A percentile compares a stretch with the other conserved stretches of the same genome.
phyloP scores from a whole-genome alignment of 1,139 yeast genomes.

The Ogataea hybrid region DNA sequence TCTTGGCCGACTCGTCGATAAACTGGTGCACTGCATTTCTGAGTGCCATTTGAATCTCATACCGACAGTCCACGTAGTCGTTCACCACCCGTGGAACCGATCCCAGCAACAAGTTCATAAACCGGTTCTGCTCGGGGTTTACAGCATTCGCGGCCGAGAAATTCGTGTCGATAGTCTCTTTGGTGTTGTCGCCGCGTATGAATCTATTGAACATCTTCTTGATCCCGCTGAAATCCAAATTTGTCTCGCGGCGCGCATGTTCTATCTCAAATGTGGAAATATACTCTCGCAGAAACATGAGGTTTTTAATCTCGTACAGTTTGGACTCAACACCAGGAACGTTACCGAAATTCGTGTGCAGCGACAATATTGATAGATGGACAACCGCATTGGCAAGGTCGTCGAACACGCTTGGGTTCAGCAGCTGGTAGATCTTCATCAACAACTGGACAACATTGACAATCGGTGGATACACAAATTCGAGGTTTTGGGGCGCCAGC shows the following conservation, averaged over 20 bases:
- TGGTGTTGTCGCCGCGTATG: constrained; percentile 37
- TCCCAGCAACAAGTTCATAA: constrained; percentile 60
- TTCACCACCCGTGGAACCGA: constrained; percentile 82
- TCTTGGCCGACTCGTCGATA: constrained; percentile 40
- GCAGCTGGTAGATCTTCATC: constrained; percentile 76
- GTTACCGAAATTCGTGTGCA: constrained; percentile 49
- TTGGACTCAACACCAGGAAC: constrained; percentile 53
- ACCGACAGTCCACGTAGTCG: constrained; percentile 82
- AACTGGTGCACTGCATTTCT: constrained; percentile 69
- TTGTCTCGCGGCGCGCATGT: constrained; percentile 65
- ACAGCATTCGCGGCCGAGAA: constrained; percentile 29
- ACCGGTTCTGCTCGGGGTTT: constrained; percentile 36
- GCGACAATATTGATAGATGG: constrained; percentile 68
- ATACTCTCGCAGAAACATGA: constrained; percentile 68
- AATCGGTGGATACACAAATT: constrained; percentile 71
- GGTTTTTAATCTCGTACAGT: constrained; percentile 68
- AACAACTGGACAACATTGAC: constrained; percentile 67
- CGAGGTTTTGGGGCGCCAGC: constrained; percentile 36
- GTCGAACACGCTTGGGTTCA: constrained; percentile 76
- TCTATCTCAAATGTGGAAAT: constrained; percentile 81
- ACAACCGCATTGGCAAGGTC: constrained; percentile 87
- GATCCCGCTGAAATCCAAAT: constrained; percentile 75
- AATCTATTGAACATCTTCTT: constrained; percentile 32
- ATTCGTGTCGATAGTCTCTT: constrained; percentile 24
- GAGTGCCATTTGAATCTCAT: constrained; percentile 71